Evolutionary conservation across 148 eudicot species (phyloP).

Genomic region (Rhododendron simsii): DNA sequence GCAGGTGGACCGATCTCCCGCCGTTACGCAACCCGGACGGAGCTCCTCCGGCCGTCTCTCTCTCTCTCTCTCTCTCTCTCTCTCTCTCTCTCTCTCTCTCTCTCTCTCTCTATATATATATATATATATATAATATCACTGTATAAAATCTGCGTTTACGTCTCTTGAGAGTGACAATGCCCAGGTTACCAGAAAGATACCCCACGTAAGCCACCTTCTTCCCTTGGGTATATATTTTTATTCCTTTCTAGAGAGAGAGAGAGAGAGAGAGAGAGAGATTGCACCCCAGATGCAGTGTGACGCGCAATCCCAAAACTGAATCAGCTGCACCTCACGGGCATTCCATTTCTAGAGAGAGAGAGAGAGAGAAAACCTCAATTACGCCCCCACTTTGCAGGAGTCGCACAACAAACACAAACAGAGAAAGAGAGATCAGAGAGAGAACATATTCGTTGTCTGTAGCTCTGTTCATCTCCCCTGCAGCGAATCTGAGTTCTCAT

Average conservation of each 20-base stretch:
- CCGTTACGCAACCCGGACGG: background rate
- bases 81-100: background rate
- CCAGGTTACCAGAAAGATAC: conserved; percentile 5
- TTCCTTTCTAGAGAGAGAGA: conserved; percentile 6
- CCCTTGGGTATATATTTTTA: background rate
- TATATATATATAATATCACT: too few relatives aligned
- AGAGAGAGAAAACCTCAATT: background rate
- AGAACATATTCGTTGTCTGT: background rate
- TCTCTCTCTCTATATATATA: too few relatives aligned
- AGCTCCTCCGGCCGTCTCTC: conserved; percentile 9
- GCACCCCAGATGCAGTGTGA: background rate
- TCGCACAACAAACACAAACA: background rate
- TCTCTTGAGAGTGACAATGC: background rate
- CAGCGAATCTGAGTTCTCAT: conserved; percentile 1
- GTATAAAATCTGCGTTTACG: background rate
- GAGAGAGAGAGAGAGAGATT: background rate
- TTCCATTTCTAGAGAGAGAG: background rate
- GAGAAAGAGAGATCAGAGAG: background rate
- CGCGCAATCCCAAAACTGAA: background rate
- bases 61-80: background rate
- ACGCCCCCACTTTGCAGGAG: conserved; percentile 2
- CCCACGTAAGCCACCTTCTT: background rate
- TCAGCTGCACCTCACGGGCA: conserved; percentile 6
- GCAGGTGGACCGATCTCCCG: background rate
- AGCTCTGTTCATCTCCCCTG: background rate